phyloP scores from a whole-genome alignment of 2,329 filamentous ascomycete genomes.

The Neonectria magnoliae region DNA sequence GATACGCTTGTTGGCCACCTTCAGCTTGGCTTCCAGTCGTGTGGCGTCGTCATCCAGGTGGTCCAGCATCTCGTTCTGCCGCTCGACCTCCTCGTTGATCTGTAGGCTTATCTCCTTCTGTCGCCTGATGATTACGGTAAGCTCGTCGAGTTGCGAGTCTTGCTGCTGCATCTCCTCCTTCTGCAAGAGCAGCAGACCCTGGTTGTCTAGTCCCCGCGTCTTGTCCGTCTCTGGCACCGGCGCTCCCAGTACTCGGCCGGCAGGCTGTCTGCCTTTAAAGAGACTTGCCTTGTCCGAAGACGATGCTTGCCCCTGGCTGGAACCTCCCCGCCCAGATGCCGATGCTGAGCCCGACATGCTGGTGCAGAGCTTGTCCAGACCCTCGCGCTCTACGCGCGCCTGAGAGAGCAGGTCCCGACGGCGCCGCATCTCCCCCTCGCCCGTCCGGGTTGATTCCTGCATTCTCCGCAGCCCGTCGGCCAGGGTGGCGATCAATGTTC shows the following conservation, averaged over 20 bases:
- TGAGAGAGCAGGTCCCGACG: slow-evolving; percentile 75
- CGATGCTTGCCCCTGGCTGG: slow-evolving; percentile 60
- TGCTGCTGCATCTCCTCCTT: slow-evolving; percentile 79
- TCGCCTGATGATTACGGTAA: slow-evolving; percentile 74
- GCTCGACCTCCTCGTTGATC: slow-evolving; percentile 77
- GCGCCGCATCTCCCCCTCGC: slow-evolving; percentile 78
- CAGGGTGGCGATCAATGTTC: slow-evolving; percentile 69
- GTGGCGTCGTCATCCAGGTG: slow-evolving; percentile 73
- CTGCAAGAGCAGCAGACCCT: slow-evolving; percentile 78
- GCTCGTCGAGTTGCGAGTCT: slow-evolving; percentile 75
- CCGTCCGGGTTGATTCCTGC: slow-evolving; percentile 65
- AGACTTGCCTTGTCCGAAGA: slow-evolving; percentile 62
- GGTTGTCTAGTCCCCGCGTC: slow-evolving; percentile 80
- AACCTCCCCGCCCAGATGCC: slow-evolving; percentile 50
- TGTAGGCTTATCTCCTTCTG: slow-evolving; percentile 82
- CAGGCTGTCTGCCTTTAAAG: slow-evolving; percentile 50
- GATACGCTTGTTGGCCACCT: slow-evolving; percentile 77
- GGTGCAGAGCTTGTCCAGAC: slow-evolving; percentile 77
- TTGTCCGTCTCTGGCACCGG: slow-evolving; percentile 79
- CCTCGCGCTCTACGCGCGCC: slow-evolving; percentile 78
- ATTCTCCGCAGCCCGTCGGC: slow-evolving; percentile 72
- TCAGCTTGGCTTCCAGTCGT: slow-evolving; percentile 73
- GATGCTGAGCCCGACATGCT: slow-evolving; percentile 53
- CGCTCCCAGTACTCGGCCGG: slow-evolving; percentile 76
- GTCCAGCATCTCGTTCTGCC: slow-evolving; percentile 77